Evolutionary conservation across 1,284 basidiomycete species (phyloP), one percentile per base, ranked within the genome.

Genomic region (Serendipita sp.): DNA sequence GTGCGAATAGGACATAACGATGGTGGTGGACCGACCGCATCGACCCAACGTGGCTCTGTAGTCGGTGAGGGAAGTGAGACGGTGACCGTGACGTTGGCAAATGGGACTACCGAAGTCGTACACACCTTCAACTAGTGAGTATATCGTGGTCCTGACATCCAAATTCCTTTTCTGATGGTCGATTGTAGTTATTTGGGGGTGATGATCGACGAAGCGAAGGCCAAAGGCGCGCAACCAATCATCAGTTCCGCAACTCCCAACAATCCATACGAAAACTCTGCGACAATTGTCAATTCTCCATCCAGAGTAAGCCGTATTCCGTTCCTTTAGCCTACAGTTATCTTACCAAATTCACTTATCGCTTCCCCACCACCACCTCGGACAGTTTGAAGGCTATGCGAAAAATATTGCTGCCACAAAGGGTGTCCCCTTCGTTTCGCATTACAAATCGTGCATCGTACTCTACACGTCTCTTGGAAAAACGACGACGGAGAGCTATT

Each of bases 211-310:
- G 55, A 45, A 8, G 63, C 61, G 22, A 63, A 60, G 29, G 74
- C 76, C 2, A 79, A 79, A 68, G 79, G 78, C n/a, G 77, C 74
- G 32, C 75, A 73, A 32, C 72, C 74, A 30, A 79, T 81, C 64
- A 70, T 79, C 32, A 77, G 76, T 17, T 74, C 75, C 15, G 76
- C 78, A 66, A 80, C 79, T 2, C 78, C 79, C 3, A 70, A 75
- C 67, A 77, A 80, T 67, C 73, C 73, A 32, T 79, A 77, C 76
- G 68, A 71, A 12, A 71, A 66, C 62, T 60, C 71, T 60, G 70
- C 68, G 45, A 68, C 69, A 32, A 74, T 78, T 44, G 68, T 61
- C 12, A 66, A 68, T 35, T 69, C 74, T 15, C 71, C 72, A 30
- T 70, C 73, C 29, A 73, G 78, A 8, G 65, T 66, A 64, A 30